Conservation (phyloP, 2,329 filamentous ascomycete species). For the Alternaria consortialis region DNA sequence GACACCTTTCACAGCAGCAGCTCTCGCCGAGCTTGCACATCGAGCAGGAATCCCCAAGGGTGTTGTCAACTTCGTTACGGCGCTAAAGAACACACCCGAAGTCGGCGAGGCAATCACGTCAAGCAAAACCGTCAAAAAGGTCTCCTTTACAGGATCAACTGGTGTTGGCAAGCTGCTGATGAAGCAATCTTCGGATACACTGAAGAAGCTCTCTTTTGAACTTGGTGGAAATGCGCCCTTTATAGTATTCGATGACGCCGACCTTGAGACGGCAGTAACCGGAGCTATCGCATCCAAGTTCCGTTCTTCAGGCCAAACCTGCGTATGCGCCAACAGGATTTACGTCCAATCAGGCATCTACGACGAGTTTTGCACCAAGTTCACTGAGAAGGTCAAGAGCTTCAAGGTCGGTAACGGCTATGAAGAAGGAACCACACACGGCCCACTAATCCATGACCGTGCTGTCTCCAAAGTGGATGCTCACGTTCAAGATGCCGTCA, state of each 20-base stretch:
- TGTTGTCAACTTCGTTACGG: slow-evolving; percentile 88
- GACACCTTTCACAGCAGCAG: slow-evolving; percentile 90
- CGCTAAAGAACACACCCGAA: slow-evolving; percentile 78
- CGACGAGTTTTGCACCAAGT: slow-evolving; percentile 73
- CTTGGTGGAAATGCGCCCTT: slow-evolving; percentile 95
- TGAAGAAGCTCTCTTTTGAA: slow-evolving; percentile 90
- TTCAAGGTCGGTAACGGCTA: slow-evolving; percentile 83
- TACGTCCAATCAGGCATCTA: slow-evolving; percentile 83
- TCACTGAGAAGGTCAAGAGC: slow-evolving; percentile 74
- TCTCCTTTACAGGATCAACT: slow-evolving; percentile 88
- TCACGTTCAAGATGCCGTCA: slow-evolving; percentile 48
- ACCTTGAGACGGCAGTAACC: slow-evolving; percentile 82
- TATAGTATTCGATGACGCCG: slow-evolving; percentile 95
- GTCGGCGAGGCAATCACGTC: slow-evolving; percentile 82
- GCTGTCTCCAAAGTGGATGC: slow-evolving; percentile 60
- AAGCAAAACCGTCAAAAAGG: slow-evolving; percentile 79
- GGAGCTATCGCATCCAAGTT: slow-evolving; percentile 91
- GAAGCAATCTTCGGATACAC: slow-evolving; percentile 83
- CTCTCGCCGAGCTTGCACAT: slow-evolving; percentile 83
- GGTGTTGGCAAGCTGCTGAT: slow-evolving; percentile 79
- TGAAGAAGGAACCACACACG: slow-evolving; percentile 75
- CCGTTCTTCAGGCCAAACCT: slow-evolving; percentile 93
- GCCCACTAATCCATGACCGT: slow-evolving; percentile 84
- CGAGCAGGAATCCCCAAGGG: slow-evolving; percentile 90
- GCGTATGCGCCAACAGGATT: slow-evolving; percentile 80